Evolutionary conservation across 2,329 filamentous ascomycete genomes (phyloP).

Genomic region (Scopulariopsis brevicaulis): DNA sequence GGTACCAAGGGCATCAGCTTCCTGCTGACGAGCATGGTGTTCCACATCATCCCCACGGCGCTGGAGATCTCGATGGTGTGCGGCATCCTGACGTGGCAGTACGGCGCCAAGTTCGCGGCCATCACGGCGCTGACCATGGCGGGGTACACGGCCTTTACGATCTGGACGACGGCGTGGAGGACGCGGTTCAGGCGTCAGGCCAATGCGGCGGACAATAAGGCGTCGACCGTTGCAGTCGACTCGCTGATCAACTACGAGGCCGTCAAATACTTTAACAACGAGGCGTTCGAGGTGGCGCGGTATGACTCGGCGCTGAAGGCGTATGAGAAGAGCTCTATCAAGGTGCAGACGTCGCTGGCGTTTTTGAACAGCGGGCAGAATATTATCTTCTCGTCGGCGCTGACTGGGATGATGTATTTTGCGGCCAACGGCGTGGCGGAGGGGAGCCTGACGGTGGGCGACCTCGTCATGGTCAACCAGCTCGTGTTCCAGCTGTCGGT

Average conservation of each 20-base stretch:
- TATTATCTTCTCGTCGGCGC: constrained; percentile 86
- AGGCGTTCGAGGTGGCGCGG: constrained; percentile 81
- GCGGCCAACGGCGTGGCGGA: constrained; percentile 79
- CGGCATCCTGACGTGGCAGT: constrained; percentile 92
- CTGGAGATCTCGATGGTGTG: constrained; percentile 94
- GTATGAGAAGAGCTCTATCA: constrained; percentile 93
- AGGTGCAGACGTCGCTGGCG: constrained; percentile 86
- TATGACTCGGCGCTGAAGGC: constrained; percentile 79
- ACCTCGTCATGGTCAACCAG: constrained; percentile 98
- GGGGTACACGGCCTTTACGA: constrained; percentile 92
- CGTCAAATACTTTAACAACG: constrained; percentile 99
- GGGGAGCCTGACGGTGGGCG: constrained; percentile 78
- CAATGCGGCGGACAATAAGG: constrained; percentile 92
- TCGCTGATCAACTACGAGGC: constrained; percentile 98
- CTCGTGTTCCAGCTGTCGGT: constrained; percentile 96
- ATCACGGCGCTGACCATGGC: constrained; percentile 88
- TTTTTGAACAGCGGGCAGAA: constrained; percentile 94
- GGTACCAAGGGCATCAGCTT: constrained; percentile 99
- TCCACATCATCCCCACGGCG: constrained; percentile 88
- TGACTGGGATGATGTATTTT: constrained; percentile 98
- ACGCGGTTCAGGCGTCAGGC: constrained; percentile 93
- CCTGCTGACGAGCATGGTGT: constrained; percentile 93
- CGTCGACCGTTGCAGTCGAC: constrained; percentile 90
- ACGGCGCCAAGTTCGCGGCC: constrained; percentile 80
- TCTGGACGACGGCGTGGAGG: constrained; percentile 90